A percentile compares a stretch with the other conserved stretches of the same genome.
Evolutionary conservation across 2,329 filamentous ascomycete genomes (phyloP).

Genomic region (Aspergillus candidus): DNA sequence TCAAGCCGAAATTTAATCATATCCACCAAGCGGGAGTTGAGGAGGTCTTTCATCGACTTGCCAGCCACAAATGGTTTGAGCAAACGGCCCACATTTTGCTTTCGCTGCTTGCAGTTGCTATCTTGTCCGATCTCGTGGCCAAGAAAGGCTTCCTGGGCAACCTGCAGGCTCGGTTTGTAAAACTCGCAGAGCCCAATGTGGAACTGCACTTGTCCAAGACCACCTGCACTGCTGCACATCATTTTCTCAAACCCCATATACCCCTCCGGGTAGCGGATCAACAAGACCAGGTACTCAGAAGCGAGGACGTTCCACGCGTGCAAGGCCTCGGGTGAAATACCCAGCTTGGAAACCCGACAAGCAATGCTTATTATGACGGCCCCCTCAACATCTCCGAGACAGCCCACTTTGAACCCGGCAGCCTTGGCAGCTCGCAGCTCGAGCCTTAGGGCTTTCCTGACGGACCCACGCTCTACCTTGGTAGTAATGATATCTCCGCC

Average conservation of each 20-base stretch:
- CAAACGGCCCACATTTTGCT: constrained; percentile 30
- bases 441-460: constrained; percentile 41
- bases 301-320: constrained; percentile 67
- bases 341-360: constrained; percentile 62
- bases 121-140: constrained; percentile 23
- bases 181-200: constrained; percentile 63
- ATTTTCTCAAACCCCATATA: constrained; percentile 58
- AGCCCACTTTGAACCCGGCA: constrained; percentile 65
- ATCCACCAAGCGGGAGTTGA: constrained; percentile 59
- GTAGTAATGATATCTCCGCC: constrained; percentile 2
- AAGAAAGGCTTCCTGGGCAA: constrained; percentile 52
- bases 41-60: constrained; percentile 60
- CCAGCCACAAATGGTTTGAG: constrained; percentile 60
- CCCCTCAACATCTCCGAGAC: constrained; percentile 49
- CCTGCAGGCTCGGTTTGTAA: constrained; percentile 62
- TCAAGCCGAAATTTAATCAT: constrained; percentile 56
- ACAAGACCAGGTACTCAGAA: constrained; percentile 64
- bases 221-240: neutral
- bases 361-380: constrained; percentile 60
- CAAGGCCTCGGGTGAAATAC: constrained; percentile 66
- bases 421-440: constrained; percentile 58
- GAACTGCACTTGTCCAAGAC: constrained; percentile 44
- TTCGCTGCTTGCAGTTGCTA: neutral
- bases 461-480: neutral
- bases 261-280: constrained; percentile 58